Evolutionary conservation across 176 grass and related monocot species (phyloP).

Genomic region (Sorghum bicolor): DNA sequence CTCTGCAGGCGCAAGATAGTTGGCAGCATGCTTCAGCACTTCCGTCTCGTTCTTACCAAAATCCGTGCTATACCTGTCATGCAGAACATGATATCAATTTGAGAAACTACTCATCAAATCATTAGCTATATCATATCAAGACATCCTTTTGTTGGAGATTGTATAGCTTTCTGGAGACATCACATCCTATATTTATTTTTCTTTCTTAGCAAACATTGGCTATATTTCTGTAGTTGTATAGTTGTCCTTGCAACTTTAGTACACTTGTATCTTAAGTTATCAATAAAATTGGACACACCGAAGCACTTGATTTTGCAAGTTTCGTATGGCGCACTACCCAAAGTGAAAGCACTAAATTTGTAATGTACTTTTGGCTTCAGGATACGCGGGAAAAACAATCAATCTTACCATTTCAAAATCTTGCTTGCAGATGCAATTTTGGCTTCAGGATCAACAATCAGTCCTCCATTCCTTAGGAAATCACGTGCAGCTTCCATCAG

Average conservation of each 20-base stretch:
- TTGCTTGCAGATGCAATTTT: constrained; percentile 69
- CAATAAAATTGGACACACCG: background rate
- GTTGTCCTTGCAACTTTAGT: background rate
- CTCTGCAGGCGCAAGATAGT: constrained; percentile 70
- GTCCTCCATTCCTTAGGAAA: constrained; percentile 79
- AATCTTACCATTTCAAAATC: constrained; percentile 76
- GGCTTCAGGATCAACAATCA: constrained; percentile 66
- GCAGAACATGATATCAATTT: background rate
- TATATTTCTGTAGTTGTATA: background rate
- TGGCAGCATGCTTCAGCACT: constrained; percentile 86
- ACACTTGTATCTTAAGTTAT: background rate
- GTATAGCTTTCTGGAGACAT: background rate
- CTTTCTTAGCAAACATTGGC: background rate
- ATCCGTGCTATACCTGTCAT: constrained; percentile 72
- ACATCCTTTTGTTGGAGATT: background rate
- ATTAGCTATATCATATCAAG: background rate
- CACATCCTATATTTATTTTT: background rate
- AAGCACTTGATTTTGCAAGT: background rate
- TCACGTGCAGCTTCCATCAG: constrained; percentile 75
- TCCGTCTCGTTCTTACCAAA: constrained; percentile 88
- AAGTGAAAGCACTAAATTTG: background rate
- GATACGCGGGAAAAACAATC: constrained; percentile 27
- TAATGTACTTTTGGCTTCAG: background rate
- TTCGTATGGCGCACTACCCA: background rate
- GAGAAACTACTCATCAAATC: background rate